phyloP scores from a whole-genome alignment of 345 rosid genomes.

The Citrus inodora region DNA sequence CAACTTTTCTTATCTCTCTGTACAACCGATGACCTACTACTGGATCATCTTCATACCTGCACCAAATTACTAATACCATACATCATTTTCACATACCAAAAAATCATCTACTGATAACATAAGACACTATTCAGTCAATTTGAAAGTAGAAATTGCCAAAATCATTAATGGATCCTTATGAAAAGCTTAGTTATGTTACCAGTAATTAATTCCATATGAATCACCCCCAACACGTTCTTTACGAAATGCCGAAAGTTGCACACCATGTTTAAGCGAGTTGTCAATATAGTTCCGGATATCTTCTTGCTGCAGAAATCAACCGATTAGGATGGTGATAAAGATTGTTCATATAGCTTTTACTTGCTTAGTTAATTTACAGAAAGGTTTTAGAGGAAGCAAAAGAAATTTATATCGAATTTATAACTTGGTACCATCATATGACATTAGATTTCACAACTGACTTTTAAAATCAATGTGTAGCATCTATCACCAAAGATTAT shows the following conservation, averaged over 20 bases:
- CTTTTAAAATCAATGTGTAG: neutral
- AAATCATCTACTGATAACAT: neutral
- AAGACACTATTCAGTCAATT: neutral
- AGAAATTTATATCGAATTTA: neutral
- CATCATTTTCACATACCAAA: neutral
- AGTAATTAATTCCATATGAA: conserved; percentile 86
- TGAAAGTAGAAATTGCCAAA: neutral
- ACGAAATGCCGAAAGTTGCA: conserved; percentile 77
- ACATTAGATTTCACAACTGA: neutral
- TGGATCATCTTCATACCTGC: conserved; percentile 97
- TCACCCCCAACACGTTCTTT: conserved; percentile 96
- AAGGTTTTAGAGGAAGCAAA: neutral
- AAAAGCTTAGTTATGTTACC: conserved; percentile 44
- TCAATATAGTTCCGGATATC: conserved; percentile 91
- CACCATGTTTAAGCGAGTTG: conserved; percentile 79
- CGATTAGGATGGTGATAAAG: neutral
- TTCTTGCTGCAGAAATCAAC: conserved; percentile 69
- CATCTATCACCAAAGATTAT: neutral
- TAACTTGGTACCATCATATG: neutral
- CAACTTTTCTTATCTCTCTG: conserved; percentile 87
- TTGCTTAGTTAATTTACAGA: neutral
- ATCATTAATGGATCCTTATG: neutral
- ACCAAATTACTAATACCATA: conserved; percentile 13
- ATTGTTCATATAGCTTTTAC: neutral
- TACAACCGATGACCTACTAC: conserved; percentile 88